Base-by-base conservation (phyloP, 2,329 filamentous ascomycete genomes). In the Cyphellophora europaea region DNA sequence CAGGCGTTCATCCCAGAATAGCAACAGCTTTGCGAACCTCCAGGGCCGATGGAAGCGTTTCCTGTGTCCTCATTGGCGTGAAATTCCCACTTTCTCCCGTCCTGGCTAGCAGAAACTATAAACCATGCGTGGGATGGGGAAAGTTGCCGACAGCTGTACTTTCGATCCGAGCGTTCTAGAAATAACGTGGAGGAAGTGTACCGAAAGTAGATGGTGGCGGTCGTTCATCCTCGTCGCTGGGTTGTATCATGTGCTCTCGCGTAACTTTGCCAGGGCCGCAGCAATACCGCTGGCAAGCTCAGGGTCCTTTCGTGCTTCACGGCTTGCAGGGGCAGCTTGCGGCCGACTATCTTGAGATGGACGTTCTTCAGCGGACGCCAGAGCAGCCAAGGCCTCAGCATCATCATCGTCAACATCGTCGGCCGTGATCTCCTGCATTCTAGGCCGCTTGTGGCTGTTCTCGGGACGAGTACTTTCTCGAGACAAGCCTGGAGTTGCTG, bases 221-320 rank as follows among this genome's bases (percentile, higher is more conserved):
- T n/a, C n/a, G n/a, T n/a, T n/a, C n/a, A n/a, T n/a, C n/a, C n/a
- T n/a, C n/a, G n/a, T n/a, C n/a, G n/a, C n/a, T n/a, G n/a, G n/a
- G n/a, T n/a, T n/a, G n/a, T n/a, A 32, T 45, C 40, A 49, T n/a
- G 47, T 45, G 11, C 49, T 52, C 31, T 59, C 52, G 41, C 74
- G 59, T 32, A 78, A 52, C 45, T 67, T 77, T 31, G 65, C 69
- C 33, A 79, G 51, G 4, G 74, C 74, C 18, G 71, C 70, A 58
- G 69, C 66, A 33, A 79, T 66, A 6, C 74, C 74, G 32, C 75
- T 71, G 45, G 63, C 70, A 41, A 76, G 49, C n/a, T 60, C 57
- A 12, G 33, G 34, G 32, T 37, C 37, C 48, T 44, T 47, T 31
- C 8, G 21, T 34, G 51, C 27, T 47, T 45, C 38, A 37, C n/a